These are phyloP conservation scores for Fusarium sacchari DNA, from an alignment of 2,329 filamentous ascomycete genomes.

Conservation along the genomic window DNA sequence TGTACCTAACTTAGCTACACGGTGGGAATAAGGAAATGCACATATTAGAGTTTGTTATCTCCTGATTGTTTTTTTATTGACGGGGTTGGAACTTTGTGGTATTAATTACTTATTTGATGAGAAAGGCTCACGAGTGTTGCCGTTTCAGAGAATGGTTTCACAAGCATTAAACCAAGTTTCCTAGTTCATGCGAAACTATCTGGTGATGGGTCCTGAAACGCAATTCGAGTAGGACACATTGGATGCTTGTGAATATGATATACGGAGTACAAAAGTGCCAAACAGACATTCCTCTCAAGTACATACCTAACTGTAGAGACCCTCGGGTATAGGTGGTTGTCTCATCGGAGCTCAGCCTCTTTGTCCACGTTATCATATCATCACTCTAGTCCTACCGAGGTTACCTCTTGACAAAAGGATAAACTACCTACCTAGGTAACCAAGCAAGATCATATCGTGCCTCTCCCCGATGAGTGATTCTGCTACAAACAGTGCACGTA, in stretches of 20 bases:
- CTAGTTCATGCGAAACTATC: slow-evolving; percentile 10
- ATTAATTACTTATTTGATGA: not conserved
- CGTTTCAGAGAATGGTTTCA: slow-evolving; percentile 33
- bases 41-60: not conserved
- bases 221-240: slow-evolving; percentile 23
- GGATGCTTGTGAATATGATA: not conserved
- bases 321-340: not conserved
- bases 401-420: not conserved
- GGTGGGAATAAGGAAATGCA: slow-evolving; percentile 14
- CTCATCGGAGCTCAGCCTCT: slow-evolving; percentile 10
- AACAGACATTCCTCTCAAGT: slow-evolving; percentile 1
- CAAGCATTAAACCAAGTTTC: slow-evolving; percentile 6
- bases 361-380: slow-evolving; percentile 11
- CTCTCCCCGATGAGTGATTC: not conserved
- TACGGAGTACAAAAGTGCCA: slow-evolving; percentile 17
- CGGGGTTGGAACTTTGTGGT: not conserved
- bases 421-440: no score
- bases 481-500: slow-evolving; percentile 28
- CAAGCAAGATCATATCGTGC: not conserved
- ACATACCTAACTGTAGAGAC: not conserved
- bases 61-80: not conserved
- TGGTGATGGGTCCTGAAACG: slow-evolving; percentile 15
- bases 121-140: not conserved
- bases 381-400: not conserved
- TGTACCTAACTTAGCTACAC: not conserved